A percentile compares a stretch with the other conserved stretches of the same genome.
Evolutionary conservation across 2,329 filamentous ascomycete species (phyloP).

Genomic region (Rhynchosporium secalis): DNA sequence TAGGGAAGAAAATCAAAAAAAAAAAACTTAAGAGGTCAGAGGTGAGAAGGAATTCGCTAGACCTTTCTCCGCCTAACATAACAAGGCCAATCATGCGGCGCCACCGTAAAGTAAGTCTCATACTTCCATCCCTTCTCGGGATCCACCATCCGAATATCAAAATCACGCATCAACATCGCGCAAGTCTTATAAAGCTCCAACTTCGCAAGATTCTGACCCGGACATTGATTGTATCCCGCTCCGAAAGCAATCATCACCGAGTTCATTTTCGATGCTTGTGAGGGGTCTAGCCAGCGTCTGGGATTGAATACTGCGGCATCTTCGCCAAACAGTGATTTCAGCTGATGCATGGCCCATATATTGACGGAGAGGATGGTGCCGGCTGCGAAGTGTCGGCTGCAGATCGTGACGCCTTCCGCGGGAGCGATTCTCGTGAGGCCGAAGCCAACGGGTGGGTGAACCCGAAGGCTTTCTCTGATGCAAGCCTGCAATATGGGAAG

Average conservation of each 20-base stretch:
- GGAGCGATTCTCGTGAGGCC: constrained; percentile 36
- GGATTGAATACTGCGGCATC: constrained; percentile 41
- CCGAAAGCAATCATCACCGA: constrained; percentile 40
- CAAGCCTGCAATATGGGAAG: constrained; percentile 43
- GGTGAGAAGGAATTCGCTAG: neutral
- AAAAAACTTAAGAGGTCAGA: no score
- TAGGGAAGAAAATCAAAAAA: no score
- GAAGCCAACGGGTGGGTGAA: constrained; percentile 39
- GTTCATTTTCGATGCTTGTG: constrained; percentile 32
- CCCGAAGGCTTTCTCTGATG: constrained; percentile 42
- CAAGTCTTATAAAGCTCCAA: constrained; percentile 42
- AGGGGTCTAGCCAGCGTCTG: constrained; percentile 39
- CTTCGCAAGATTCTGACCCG: constrained; percentile 41
- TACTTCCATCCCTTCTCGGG: constrained; percentile 37
- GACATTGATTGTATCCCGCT: constrained; percentile 42
- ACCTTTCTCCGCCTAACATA: constrained; percentile 12
- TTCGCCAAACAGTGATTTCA: constrained; percentile 37
- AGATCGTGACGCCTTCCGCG: constrained; percentile 39
- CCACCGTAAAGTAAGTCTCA: constrained; percentile 40
- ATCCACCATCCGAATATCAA: constrained; percentile 39
- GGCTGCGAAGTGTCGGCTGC: constrained; percentile 35
- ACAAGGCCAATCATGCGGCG: constrained; percentile 37
- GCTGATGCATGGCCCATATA: constrained; percentile 41
- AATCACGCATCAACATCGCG: constrained; percentile 40
- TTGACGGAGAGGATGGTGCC: constrained; percentile 41